Evolutionary conservation across 164 flowering plant species (phyloP), one percentile per base, ranked within the genome.

Genomic region (Umbellularia californica): DNA sequence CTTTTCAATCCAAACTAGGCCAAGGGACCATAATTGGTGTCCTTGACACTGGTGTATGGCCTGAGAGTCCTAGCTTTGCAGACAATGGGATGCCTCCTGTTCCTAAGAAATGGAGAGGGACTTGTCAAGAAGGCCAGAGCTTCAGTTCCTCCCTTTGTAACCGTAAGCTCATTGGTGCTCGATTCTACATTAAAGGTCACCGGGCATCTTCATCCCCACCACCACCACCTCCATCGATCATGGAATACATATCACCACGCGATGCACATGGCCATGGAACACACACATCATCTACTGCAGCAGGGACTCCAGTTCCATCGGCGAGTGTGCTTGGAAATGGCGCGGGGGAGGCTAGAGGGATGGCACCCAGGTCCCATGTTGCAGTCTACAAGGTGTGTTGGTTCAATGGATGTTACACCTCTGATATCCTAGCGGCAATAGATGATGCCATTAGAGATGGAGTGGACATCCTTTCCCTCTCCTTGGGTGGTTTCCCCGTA

Each of bases 21-120:
- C 83, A 77, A 5, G 97, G 93, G 25, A 73, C 88, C 3, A 87
- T 95, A 25, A 82, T 95, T 66, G 99, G 97, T 1, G 84, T 95
- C n/a, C 87, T 95, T 33, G 99, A 95, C 76, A 88, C 92, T 4
- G 98, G 97, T 17, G 85, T 92, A 58, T 95, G 99, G 97, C 98
- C 98, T 0, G 99, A 93, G 77, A 92, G 92, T 71, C 94, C 94
- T 5, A 95, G 99, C 84, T 93, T 90, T 60, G 33, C 72, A 22
- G 98, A 95, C 70, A 74, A 70, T 0, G 80, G 81, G 13, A 89
- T 95, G 94, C 88, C 93, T 25, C 84, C 83, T 0, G 82, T 82
- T 72, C 98, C 99, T 0, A 78, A 78, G 74, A 89, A 73, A 62
- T 95, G 99, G 98, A 83, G 79, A 75, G 97, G 99, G 50, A 70